These are phyloP conservation scores for Thielaviopsis euricoi DNA, from an alignment of 2,329 filamentous ascomycete genomes.

Conservation along the genomic window DNA sequence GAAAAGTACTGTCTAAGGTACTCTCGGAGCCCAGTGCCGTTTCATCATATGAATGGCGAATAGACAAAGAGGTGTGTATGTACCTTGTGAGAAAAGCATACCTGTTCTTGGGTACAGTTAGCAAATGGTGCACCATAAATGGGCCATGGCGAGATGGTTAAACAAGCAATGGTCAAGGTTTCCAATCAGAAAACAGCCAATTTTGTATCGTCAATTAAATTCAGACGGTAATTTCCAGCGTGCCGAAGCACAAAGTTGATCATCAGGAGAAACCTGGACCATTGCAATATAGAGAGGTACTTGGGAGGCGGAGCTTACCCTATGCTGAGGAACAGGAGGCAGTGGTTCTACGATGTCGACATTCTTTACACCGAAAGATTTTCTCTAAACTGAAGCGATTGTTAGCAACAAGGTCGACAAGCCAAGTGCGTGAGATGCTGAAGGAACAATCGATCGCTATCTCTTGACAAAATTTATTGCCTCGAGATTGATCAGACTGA, in stretches of 20 bases:
- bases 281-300: neutral
- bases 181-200: slow-evolving; percentile 66
- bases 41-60: slow-evolving; percentile 50
- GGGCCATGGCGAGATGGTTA: neutral
- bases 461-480: neutral
- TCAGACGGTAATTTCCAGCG: slow-evolving; percentile 97
- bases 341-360: slow-evolving; percentile 2
- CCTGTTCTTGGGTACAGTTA: slow-evolving; percentile 18
- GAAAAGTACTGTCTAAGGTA: slow-evolving; percentile 23
- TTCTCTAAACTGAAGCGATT: slow-evolving; percentile 1
- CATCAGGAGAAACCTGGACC: slow-evolving; percentile 26
- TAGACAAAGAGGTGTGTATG: slow-evolving; percentile 11
- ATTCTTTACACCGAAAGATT: neutral
- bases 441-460: slow-evolving; percentile 3
- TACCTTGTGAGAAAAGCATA: slow-evolving; percentile 8
- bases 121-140: slow-evolving; percentile 14
- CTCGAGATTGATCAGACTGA: slow-evolving; percentile 59
- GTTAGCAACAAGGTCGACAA: neutral
- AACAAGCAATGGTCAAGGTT: neutral
- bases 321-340: slow-evolving; percentile 6
- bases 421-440: neutral
- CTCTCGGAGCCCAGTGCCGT: slow-evolving; percentile 93
- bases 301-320: slow-evolving; percentile 6
- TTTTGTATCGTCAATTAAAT: slow-evolving; percentile 58
- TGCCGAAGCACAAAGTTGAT: slow-evolving; percentile 45